These are phyloP conservation scores for Ceratobasidium sp. DNA, from an alignment of 1,284 basidiomycete species.

Conservation along the genomic window DNA sequence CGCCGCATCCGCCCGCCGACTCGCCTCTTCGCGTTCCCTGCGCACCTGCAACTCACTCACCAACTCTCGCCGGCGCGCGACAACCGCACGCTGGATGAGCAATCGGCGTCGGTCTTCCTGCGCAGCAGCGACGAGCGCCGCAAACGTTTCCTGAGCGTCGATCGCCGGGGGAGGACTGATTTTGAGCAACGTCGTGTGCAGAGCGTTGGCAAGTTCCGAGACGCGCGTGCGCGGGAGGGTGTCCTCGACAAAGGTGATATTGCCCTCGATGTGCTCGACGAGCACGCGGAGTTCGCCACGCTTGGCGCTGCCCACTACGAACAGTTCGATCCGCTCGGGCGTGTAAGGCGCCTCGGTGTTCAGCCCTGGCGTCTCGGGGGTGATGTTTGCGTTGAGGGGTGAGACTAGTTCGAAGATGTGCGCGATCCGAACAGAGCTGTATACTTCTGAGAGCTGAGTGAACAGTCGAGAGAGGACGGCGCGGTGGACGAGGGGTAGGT, in stretches of 20 bases:
- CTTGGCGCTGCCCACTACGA: slow-evolving; percentile 90
- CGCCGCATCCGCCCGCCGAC: slow-evolving; percentile 74
- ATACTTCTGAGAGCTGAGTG: slow-evolving; percentile 92
- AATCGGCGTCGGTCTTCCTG: slow-evolving; percentile 78
- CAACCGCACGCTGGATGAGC: slow-evolving; percentile 77
- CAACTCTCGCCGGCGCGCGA: slow-evolving; percentile 87
- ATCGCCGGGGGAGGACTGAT: slow-evolving; percentile 56
- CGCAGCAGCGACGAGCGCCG: slow-evolving; percentile 63
- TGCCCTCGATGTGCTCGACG: slow-evolving; percentile 88
- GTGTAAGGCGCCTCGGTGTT: slow-evolving; percentile 57
- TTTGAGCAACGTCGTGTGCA: slow-evolving; percentile 72
- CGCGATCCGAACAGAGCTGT: slow-evolving; percentile 84
- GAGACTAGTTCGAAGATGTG: slow-evolving; percentile 78
- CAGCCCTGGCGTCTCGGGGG: slow-evolving; percentile 48
- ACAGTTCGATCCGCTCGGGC: slow-evolving; percentile 83
- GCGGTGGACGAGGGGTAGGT: slow-evolving; percentile 89
- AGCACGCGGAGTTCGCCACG: slow-evolving; percentile 87
- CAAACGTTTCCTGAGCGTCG: slow-evolving; percentile 61
- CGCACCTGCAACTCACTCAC: slow-evolving; percentile 84
- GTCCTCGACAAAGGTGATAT: slow-evolving; percentile 86
- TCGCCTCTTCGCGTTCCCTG: slow-evolving; percentile 90
- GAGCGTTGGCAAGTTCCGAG: slow-evolving; percentile 72
- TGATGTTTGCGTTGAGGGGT: slow-evolving; percentile 61
- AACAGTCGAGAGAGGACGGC: slow-evolving; percentile 94
- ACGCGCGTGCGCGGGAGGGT: slow-evolving; percentile 78